Percentiles rank a stretch among this genome's conserved stretches.
Conservation (phyloP, 148 eudicot genomes). For the Spergularia marina region DNA sequence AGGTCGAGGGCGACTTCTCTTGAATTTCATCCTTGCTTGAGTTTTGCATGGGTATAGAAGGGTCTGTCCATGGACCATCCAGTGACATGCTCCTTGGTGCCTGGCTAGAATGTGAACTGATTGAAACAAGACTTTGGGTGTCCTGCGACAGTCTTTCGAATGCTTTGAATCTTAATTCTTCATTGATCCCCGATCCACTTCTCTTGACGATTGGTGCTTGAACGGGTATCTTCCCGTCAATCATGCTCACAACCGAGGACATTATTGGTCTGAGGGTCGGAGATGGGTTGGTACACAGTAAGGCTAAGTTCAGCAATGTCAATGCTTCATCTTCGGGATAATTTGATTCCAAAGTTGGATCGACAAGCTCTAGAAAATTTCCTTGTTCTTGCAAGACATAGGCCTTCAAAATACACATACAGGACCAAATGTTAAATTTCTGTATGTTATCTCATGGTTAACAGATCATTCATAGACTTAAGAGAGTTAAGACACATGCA, state of each 20-base stretch:
- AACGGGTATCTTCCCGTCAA: constrained; percentile 51
- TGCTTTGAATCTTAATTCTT: constrained; percentile 41
- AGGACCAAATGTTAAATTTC: not conserved
- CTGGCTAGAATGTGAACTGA: constrained; percentile 28
- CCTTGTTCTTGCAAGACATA: constrained; percentile 85
- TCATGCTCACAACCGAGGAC: constrained; percentile 67
- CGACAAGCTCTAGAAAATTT: constrained; percentile 69
- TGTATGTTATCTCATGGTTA: too few relatives aligned
- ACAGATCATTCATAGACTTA: too few relatives aligned
- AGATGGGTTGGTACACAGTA: constrained; percentile 65
- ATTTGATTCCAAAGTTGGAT: constrained; percentile 50
- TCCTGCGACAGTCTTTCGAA: constrained; percentile 41
- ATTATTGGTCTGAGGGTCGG: constrained; percentile 65
- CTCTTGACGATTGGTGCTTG: constrained; percentile 55
- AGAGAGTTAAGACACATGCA: too few relatives aligned
- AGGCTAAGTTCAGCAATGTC: constrained; percentile 46
- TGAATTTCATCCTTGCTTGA: constrained; percentile 18
- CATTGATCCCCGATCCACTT: constrained; percentile 7
- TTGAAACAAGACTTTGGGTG: constrained; percentile 38
- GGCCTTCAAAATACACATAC: constrained; percentile 41
- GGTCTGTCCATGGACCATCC: constrained; percentile 51
- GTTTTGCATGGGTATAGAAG: constrained; percentile 30
- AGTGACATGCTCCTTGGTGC: constrained; percentile 37
- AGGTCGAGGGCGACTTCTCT: constrained; percentile 16
- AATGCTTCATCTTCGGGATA: constrained; percentile 51